A percentile compares a stretch with the other conserved stretches of the same genome.
These are phyloP conservation scores for Candolleomyces efflorescens DNA, from an alignment of 768 basidiomycete genomes.

Conservation along the genomic window DNA sequence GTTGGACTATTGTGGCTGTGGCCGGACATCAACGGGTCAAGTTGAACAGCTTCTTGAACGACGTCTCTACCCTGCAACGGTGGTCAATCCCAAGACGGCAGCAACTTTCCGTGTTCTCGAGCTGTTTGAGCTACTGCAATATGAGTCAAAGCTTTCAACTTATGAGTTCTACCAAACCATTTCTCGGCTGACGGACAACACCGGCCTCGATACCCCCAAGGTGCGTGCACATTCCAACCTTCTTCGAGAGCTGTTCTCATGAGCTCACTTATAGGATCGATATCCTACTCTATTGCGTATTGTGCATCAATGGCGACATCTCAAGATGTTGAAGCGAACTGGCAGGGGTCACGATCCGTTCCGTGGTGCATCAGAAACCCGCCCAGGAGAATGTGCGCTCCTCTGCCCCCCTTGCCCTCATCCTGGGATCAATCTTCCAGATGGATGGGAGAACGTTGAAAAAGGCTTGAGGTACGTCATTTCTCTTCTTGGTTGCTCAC, in stretches of 20 bases:
- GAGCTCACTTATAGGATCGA: slow-evolving; percentile 16
- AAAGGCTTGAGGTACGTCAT: slow-evolving; percentile 10
- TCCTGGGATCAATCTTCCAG: slow-evolving; percentile 23
- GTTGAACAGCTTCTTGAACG: slow-evolving; percentile 26
- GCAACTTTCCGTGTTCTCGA: slow-evolving; percentile 23
- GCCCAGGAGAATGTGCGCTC: slow-evolving; percentile 21
- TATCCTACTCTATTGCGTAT: slow-evolving; percentile 23
- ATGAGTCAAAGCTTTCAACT: slow-evolving; percentile 22
- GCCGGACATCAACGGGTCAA: slow-evolving; percentile 1
- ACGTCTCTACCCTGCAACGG: slow-evolving; percentile 20
- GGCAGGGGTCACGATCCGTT: slow-evolving; percentile 18
- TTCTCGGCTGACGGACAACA: slow-evolving; percentile 19
- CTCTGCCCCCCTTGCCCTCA: slow-evolving; percentile 27
- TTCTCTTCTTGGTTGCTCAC: not conserved
- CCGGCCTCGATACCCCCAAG: slow-evolving; percentile 11
- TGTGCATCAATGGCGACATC: slow-evolving; percentile 18
- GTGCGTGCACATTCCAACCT: no score
- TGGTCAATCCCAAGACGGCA: slow-evolving; percentile 18
- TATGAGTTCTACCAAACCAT: slow-evolving; percentile 24
- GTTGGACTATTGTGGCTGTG: slow-evolving; percentile 29
- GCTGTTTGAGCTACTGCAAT: slow-evolving; percentile 22
- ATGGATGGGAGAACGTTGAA: slow-evolving; percentile 16
- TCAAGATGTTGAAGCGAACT: slow-evolving; percentile 19
- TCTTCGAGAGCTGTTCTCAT: no score
- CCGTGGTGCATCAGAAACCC: slow-evolving; percentile 14